Evolutionary conservation across 345 rosid species (phyloP), one percentile per base, ranked within the genome.

Genomic region (Murraya paniculata): DNA sequence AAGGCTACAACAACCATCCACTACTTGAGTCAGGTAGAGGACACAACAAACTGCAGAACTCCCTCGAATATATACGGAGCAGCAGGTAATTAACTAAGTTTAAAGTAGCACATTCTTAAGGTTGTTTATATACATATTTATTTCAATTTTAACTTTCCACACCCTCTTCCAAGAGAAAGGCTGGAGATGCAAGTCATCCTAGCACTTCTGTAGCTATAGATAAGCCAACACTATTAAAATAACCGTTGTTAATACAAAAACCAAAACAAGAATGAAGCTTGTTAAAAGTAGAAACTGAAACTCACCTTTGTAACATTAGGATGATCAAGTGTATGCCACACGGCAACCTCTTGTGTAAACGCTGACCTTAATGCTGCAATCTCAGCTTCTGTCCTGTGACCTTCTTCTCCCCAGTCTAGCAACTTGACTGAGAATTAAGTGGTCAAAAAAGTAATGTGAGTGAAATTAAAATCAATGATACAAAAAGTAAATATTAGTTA

Each of bases 321-420:
- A 85, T 96, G 98, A 76, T 96, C 89, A 67, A 96, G 93, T 82
- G 92, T 96, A 86, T 94, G 99, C 99, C 99, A 96, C 65, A 96
- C 99, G 60, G 93, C 92, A 85, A 96, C 98, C 86, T 96, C 99
- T 83, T 96, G 98, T 9, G 88, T 74, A 82, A 96, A 96, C 73
- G 91, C 94, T n/a, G 97, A 84, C 83, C 98, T 90, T 66, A 94
- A 77, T 1, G 97, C 82, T 28, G 91, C 85, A 45, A 94, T 87
- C 89, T 94, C 98, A 77, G 97, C 97, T 45, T 96, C 99, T 31
- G 95, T 88, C 82, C 98, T 90, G 48, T 94, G 98, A 62, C 98
- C 98, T 78, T 94, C 99, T 88, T 96, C 99, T 74, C 99, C 99
- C 99, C 99, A 96, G 88, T 96, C 99, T 78, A 96, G 98, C 77